These are phyloP conservation scores for Aureobasidium lini DNA, from an alignment of 2,329 filamentous ascomycete species.

Conservation along the genomic window DNA sequence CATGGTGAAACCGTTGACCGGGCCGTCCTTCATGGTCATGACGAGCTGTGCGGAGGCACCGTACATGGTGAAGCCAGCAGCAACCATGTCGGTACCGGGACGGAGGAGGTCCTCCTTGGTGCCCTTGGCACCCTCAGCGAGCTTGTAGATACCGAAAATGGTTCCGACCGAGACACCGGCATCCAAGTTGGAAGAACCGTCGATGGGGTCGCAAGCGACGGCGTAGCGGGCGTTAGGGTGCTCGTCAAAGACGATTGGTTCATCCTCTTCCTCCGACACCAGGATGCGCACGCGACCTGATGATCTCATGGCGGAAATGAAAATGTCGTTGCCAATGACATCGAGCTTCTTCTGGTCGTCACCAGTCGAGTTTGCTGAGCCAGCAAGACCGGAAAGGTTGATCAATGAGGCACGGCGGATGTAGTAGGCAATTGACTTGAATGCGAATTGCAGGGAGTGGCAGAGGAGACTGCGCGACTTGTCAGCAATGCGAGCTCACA, in stretches of 20 bases:
- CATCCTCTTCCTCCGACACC: conserved; percentile 97
- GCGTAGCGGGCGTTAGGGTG: conserved; percentile 74
- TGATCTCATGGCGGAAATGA: conserved; percentile 89
- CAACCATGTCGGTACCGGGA: conserved; percentile 84
- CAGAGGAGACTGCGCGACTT: conserved; percentile 65
- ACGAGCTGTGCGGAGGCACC: conserved; percentile 93
- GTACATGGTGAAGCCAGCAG: conserved; percentile 99
- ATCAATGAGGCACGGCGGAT: conserved; percentile 92
- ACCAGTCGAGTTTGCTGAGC: conserved; percentile 88
- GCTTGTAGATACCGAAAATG: conserved; percentile 91
- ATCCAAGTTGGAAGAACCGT: conserved; percentile 95
- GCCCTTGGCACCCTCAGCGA: conserved; percentile 66
- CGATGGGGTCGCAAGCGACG: conserved; percentile 95
- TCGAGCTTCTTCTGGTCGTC: conserved; percentile 99
- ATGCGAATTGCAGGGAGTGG: conserved; percentile 97
- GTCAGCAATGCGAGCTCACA: not conserved
- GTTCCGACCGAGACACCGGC: conserved; percentile 96
- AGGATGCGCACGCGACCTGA: conserved; percentile 84
- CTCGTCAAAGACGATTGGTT: conserved; percentile 78
- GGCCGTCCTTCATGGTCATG: conserved; percentile 88
- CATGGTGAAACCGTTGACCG: conserved; percentile 95
- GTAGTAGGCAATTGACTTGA: conserved; percentile 99
- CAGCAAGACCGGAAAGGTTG: conserved; percentile 80
- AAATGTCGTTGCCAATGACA: conserved; percentile 96
- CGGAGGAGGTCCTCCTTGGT: conserved; percentile 79